A percentile compares a stretch with the other conserved stretches of the same genome.
phyloP scores from a whole-genome alignment of 306 rosid species.

The Vachellia collinsii region DNA sequence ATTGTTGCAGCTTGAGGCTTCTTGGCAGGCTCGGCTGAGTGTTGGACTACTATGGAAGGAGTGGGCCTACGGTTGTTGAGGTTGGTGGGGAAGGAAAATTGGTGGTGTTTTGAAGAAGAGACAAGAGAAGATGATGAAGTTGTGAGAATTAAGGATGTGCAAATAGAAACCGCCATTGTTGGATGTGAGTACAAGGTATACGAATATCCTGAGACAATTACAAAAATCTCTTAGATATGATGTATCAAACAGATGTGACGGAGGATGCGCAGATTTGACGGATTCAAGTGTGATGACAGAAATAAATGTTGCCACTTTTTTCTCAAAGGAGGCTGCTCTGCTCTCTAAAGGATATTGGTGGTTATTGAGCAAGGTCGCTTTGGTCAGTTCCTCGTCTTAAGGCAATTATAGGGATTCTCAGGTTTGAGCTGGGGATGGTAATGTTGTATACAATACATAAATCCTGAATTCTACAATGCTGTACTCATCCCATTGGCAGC shows the following conservation, averaged over 20 bases:
- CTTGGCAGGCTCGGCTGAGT: no score
- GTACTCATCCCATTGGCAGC: no score
- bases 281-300: neutral
- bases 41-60: conserved; percentile 44
- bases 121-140: conserved; percentile 23
- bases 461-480: no score
- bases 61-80: conserved; percentile 21
- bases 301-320: neutral
- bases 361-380: neutral
- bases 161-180: conserved; percentile 45
- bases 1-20: conserved; percentile 38
- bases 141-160: conserved; percentile 35
- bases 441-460: no score
- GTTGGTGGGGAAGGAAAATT: conserved; percentile 38
- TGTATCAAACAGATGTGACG: neutral
- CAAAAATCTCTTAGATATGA: neutral
- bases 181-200: neutral
- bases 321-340: neutral
- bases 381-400: neutral
- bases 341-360: neutral
- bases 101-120: conserved; percentile 38
- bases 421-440: neutral
- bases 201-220: neutral
- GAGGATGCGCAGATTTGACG: neutral
- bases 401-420: neutral